These are phyloP conservation scores for Smittium culicis DNA, from an alignment of 371 early-diverging fungal genomes.

Conservation along the genomic window DNA sequence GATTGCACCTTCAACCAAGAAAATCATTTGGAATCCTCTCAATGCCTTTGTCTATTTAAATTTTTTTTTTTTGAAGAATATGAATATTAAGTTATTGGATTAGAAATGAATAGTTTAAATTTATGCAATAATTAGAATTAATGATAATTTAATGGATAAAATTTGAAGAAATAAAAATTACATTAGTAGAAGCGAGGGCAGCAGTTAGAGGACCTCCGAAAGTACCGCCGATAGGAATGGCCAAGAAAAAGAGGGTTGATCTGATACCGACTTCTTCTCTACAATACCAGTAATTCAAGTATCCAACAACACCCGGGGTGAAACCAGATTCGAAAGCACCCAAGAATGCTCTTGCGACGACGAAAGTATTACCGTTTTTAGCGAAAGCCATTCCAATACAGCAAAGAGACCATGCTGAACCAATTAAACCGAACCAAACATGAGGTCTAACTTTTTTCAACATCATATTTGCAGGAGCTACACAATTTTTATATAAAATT, in stretches of 20 bases:
- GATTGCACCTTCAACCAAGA: conserved; percentile 60
- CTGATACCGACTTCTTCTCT: conserved; percentile 27
- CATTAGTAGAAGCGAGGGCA: conserved; percentile 16
- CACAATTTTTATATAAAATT: conserved; percentile 40
- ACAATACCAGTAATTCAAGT: conserved; percentile 41
- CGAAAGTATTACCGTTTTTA: conserved; percentile 26
- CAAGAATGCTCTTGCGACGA: conserved; percentile 32
- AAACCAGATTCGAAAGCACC: conserved; percentile 41
- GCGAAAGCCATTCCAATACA: conserved; percentile 32
- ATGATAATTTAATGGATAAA: background rate
- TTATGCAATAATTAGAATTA: background rate
- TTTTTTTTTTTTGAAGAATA: background rate
- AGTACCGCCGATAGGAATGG: conserved; percentile 32
- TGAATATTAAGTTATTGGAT: background rate
- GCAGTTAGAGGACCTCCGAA: conserved; percentile 35
- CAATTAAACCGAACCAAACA: conserved; percentile 53
- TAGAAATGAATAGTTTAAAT: background rate
- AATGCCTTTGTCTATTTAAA: conserved; percentile 8
- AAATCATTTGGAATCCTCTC: conserved; percentile 15
- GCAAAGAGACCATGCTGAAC: conserved; percentile 42
- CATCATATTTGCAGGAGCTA: conserved; percentile 45
- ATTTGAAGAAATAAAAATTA: background rate
- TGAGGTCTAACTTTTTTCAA: conserved; percentile 47
- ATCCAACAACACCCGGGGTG: conserved; percentile 39
- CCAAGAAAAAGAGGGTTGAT: conserved; percentile 32